A percentile compares a stretch with the other conserved stretches of the same genome.
phyloP scores from a whole-genome alignment of 305 asterid genomes.

The Fraxinus nigra region DNA sequence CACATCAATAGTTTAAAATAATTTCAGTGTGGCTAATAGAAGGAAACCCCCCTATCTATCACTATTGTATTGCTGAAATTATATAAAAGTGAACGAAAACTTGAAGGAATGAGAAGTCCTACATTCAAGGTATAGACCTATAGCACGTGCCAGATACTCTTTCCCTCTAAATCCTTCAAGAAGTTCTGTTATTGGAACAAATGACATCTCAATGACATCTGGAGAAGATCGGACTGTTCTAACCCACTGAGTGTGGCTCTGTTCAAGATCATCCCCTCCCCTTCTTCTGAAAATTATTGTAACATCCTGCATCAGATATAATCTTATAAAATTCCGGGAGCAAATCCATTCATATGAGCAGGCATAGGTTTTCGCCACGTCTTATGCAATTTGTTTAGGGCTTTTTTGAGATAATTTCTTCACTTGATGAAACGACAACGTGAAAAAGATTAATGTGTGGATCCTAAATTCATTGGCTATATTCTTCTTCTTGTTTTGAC shows the following conservation, averaged over 20 bases:
- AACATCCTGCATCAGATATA: slow-evolving; percentile 56
- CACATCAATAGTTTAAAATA: slow-evolving; percentile 24
- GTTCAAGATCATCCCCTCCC: slow-evolving; percentile 91
- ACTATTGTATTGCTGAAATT: not conserved
- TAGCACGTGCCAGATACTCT: slow-evolving; percentile 71
- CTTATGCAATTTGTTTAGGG: not conserved
- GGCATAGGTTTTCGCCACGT: not conserved
- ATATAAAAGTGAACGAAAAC: not conserved
- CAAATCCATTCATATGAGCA: not conserved
- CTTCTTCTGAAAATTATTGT: slow-evolving; percentile 84
- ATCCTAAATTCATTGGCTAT: not conserved
- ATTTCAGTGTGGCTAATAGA: slow-evolving; percentile 3
- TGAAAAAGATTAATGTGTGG: not conserved
- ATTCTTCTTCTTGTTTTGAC: not conserved
- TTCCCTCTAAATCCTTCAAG: slow-evolving; percentile 70
- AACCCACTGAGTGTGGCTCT: slow-evolving; percentile 73
- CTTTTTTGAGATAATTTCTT: not conserved
- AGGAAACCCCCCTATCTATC: not conserved
- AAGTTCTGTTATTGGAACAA: slow-evolving; percentile 59
- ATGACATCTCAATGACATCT: slow-evolving; percentile 82
- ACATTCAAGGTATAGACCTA: slow-evolving; percentile 75
- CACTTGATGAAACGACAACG: not conserved
- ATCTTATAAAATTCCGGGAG: slow-evolving; percentile 1
- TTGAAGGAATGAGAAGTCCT: slow-evolving; percentile 23
- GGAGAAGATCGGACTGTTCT: slow-evolving; percentile 69